These are phyloP conservation scores for Epichloe sylvatica DNA, from an alignment of 2,329 filamentous ascomycete genomes.

Conservation along the genomic window DNA sequence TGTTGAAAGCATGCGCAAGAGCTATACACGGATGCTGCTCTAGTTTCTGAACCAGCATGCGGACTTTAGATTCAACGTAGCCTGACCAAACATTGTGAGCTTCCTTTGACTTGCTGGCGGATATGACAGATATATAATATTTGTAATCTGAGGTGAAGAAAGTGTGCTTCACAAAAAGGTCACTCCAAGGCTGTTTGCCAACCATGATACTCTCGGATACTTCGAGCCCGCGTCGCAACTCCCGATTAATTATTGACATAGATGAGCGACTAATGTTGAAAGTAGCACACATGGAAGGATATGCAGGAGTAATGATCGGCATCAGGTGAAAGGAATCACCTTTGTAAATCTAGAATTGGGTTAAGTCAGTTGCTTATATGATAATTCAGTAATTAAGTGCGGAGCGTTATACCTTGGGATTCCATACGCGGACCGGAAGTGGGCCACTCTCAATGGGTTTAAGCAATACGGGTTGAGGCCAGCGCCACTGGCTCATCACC, in stretches of 20 bases:
- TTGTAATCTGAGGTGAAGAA: constrained; percentile 93
- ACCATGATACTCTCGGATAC: constrained; percentile 69
- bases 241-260: constrained; percentile 67
- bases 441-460: constrained; percentile 76
- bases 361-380: constrained; percentile 5
- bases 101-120: constrained; percentile 70
- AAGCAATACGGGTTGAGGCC: constrained; percentile 85
- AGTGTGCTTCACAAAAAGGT: constrained; percentile 68
- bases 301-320: constrained; percentile 96
- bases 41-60: constrained; percentile 68
- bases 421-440: constrained; percentile 80
- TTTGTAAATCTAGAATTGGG: constrained; percentile 48
- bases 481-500: constrained; percentile 81
- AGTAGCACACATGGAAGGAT: constrained; percentile 94
- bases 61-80: constrained; percentile 83
- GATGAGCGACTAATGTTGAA: constrained; percentile 87
- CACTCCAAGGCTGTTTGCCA: constrained; percentile 68
- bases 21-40: constrained; percentile 70
- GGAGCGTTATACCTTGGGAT: constrained; percentile 54
- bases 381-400: neutral
- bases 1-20: constrained; percentile 81
- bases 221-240: constrained; percentile 63
- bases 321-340: constrained; percentile 79
- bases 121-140: constrained; percentile 83
- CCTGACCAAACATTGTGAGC: constrained; percentile 80